Percentiles rank a stretch among this genome's conserved stretches.
Evolutionary conservation across 2,329 filamentous ascomycete species (phyloP).

Genomic region (Colletotrichum coccodes): DNA sequence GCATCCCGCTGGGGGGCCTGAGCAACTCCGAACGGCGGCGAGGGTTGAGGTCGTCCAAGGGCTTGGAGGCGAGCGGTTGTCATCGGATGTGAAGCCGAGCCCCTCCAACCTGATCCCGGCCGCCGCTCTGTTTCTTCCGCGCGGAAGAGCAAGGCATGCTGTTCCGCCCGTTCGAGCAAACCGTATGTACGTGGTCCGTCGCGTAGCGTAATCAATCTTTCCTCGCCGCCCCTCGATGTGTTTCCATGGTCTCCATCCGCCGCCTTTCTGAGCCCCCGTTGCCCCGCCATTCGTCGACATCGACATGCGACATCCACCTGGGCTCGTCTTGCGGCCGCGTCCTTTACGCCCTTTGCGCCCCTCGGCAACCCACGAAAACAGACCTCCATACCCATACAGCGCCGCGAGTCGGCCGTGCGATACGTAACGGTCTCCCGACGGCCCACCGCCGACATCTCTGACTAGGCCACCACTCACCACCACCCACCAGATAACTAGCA

Average conservation of each 20-base stretch:
- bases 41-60: background rate
- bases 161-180: background rate
- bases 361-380: background rate
- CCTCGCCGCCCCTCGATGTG: background rate
- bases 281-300: background rate
- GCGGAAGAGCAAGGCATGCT: background rate
- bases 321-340: background rate
- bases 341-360: conserved; percentile 6
- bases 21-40: conserved; percentile 18
- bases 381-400: background rate
- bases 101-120: background rate
- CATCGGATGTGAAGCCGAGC: conserved; percentile 18
- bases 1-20: background rate
- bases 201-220: background rate
- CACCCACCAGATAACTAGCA: background rate
- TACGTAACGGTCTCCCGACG: background rate
- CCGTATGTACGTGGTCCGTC: background rate
- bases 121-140: background rate
- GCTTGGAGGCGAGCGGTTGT: conserved; percentile 18
- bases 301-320: background rate
- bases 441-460: background rate
- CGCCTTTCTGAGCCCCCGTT: conserved; percentile 7
- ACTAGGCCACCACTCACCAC: background rate
- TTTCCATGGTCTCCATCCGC: background rate
- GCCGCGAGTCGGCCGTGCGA: background rate